phyloP scores from a whole-genome alignment of 2,329 filamentous ascomycete species.

The Ophiostoma sp. region DNA sequence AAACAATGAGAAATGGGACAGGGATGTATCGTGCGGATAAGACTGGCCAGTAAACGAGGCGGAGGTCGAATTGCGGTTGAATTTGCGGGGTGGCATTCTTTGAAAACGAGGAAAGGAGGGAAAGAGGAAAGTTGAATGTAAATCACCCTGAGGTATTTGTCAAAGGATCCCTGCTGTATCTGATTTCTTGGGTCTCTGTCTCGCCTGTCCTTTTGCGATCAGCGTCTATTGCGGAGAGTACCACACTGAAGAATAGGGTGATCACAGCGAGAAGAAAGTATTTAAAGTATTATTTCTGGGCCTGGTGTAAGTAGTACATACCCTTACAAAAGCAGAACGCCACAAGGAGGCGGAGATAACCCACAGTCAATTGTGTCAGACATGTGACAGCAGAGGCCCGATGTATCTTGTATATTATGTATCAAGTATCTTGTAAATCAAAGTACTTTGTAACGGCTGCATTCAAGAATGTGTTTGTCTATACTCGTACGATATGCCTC shows the following conservation, averaged over 20 bases:
- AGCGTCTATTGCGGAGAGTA: neutral
- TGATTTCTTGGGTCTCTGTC: neutral
- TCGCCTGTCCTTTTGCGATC: neutral
- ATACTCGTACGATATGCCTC: neutral
- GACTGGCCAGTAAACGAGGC: constrained; percentile 7
- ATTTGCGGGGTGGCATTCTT: neutral
- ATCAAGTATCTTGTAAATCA: too few relatives aligned
- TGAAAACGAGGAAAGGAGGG: neutral
- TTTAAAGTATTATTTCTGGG: too few relatives aligned
- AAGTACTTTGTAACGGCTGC: too few relatives aligned
- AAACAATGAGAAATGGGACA: neutral
- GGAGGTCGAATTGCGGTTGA: neutral
- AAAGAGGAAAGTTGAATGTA: neutral
- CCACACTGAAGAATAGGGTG: neutral
- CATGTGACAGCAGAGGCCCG: neutral
- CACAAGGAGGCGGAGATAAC: constrained; percentile 7
- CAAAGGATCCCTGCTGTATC: neutral
- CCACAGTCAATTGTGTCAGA: neutral
- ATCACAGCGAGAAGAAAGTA: neutral
- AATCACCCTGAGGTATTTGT: constrained; percentile 3
- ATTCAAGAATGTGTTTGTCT: neutral
- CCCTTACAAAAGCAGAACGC: neutral
- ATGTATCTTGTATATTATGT: neutral
- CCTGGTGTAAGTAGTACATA: too few relatives aligned
- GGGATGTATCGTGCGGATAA: neutral